These are phyloP conservation scores for Cladorrhinum samala DNA, from an alignment of 495 filamentous ascomycete species.

Conservation along the genomic window DNA sequence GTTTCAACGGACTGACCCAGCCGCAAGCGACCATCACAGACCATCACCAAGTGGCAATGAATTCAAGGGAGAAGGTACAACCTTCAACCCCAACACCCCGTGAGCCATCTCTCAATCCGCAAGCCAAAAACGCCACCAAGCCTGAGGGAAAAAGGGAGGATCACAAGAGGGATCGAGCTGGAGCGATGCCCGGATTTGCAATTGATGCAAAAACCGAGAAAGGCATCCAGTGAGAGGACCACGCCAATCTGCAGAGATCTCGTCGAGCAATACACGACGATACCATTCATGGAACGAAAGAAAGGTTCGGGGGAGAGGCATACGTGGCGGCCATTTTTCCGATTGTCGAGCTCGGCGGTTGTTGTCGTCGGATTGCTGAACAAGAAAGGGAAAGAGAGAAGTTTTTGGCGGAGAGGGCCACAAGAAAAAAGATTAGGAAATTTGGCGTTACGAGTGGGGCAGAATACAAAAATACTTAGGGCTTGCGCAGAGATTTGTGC, in stretches of 20 bases:
- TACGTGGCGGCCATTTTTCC: conserved; percentile 59
- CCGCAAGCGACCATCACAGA: conserved; percentile 4
- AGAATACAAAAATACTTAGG: conserved; percentile 22
- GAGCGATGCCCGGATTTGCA: conserved; percentile 35
- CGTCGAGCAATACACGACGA: conserved; percentile 45
- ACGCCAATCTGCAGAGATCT: conserved; percentile 58
- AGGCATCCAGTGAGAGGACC: conserved; percentile 70
- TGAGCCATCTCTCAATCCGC: conserved; percentile 46
- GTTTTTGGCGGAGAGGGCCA: conserved; percentile 12
- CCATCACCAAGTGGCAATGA: conserved; percentile 55
- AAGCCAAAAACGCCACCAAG: conserved; percentile 34
- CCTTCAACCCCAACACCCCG: conserved; percentile 79
- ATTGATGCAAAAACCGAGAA: conserved; percentile 24
- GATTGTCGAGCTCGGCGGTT: conserved; percentile 28
- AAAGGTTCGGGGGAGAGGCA: conserved; percentile 42
- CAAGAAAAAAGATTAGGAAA: conserved; percentile 15
- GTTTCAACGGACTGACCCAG: conserved; percentile 18
- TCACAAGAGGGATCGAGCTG: conserved; percentile 75
- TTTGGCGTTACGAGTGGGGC: conserved; percentile 17
- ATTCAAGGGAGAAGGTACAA: conserved; percentile 73
- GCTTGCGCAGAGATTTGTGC: conserved; percentile 17
- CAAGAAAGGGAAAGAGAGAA: conserved; percentile 13
- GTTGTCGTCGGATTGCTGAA: conserved; percentile 14
- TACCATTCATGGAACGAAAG: conserved; percentile 42
- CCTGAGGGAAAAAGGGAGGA: conserved; percentile 49